Base-by-base conservation (phyloP, 164 flowering plant genomes). In the Magnolia officinalis region DNA sequence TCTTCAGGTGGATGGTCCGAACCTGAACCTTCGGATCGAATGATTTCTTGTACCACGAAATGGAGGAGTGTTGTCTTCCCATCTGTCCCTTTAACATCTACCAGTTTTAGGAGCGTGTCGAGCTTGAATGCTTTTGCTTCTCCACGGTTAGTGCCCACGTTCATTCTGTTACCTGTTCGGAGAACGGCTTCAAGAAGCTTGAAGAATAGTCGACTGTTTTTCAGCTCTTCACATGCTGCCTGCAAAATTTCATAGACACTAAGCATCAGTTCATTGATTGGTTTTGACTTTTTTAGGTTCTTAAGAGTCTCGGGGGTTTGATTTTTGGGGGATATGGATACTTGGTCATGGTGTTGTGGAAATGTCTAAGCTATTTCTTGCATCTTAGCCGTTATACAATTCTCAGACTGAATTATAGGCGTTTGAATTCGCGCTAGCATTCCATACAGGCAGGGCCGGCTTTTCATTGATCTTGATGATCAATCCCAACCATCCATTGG, bases 181-280 rank as follows among this genome's bases (percentile, higher is more conserved):
- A 96, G 93, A 80, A 96, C 99, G 75, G 99, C 99, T 89, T 96
- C 98, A 11, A 96, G 92, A 72, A 96, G 96, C 79, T 91, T 96
- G 31, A 96, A 89, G 86, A 96, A 96, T 70, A 96, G 81, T 29
- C 96, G 84, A 81, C 99, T 96, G 77, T 86, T 90, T 84, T 87
- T 92, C 80, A 96, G 74, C 78, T 96, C 99, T 75, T 86, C 91
- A 75, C 97, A 89, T 78, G 99, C 99, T 73, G 75, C 91, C 99
- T 96, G 89, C 51, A 59, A 83, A 71, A 76, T 75, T 37, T 50
- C 26, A 75, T 6, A n/a, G 58, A 63, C 66, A 79, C 45, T 75
- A 76, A 79, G 74, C 71, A 68, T 78, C 49, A 67, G 49, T 69
- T 63, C 23, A 49, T 71, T 26, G 6, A 23, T 69, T 7, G 1